Evolutionary conservation across 495 filamentous ascomycete genomes (phyloP), one percentile per base, ranked within the genome.

Genomic region (Staphylotrichum longicolle): DNA sequence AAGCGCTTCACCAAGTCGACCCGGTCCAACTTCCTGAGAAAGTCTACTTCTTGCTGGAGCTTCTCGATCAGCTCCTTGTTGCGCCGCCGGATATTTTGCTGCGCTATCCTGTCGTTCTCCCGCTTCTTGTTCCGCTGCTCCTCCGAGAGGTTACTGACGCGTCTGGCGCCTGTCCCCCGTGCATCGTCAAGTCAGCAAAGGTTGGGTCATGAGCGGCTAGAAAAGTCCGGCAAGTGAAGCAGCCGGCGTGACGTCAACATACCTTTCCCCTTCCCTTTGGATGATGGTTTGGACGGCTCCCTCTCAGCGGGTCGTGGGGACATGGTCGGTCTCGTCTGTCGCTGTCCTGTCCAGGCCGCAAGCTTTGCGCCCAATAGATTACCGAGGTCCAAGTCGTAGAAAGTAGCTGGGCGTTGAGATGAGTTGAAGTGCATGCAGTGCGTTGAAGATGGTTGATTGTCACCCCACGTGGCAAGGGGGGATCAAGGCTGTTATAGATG

Each of bases 91-190:
- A 95, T 96, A 15, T 89, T 90, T 53, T 89, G 84, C 72, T 96
- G 91, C 15, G 91, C 91, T 74, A 93, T 89, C 45, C 91, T 84
- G 70, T 96, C 91, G 73, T 95, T 95, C 68, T 89, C 90, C 58
- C 91, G 83, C 74, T 96, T 96, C 68, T 88, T 84, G 7, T 82
- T 86, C 51, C 90, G 77, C 69, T 91, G 88, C 32, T 85, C 81
- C n/a, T 85, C 83, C 11, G 86, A 88, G 62, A 91, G 82, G 60
- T 86, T 90, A 55, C 86, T 85, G 20, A 91, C 87, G 44, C 86
- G 86, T 58, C 88, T 78, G 33, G 84, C 82, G n/a, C 83, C 86
- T 81, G 54, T 27, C 20, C 20, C 15, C n/a, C 34, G 14, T 11
- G n/a, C 7, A 27, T 30, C 44, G 30, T 15, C 44, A 15, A 2